Evolutionary conservation across 352 stramenopile species (phyloP).

Genomic region (Phytophthora europaea): DNA sequence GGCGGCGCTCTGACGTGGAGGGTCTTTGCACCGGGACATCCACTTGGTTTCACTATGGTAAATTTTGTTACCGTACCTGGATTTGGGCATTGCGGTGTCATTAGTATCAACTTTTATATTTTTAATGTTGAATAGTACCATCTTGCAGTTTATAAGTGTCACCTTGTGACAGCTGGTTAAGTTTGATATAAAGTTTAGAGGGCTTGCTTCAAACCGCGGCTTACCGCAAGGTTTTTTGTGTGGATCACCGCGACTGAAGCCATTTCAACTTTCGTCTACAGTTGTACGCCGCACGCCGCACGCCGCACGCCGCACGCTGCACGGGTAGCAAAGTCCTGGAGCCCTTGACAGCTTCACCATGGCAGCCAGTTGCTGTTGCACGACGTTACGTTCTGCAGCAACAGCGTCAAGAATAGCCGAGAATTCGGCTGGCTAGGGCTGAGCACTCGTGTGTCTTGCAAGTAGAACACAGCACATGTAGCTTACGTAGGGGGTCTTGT

Average conservation of each 20-base stretch:
- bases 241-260: slow-evolving; percentile 4
- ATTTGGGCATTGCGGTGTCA: background rate
- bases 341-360: background rate
- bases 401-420: background rate
- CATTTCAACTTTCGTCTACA: slow-evolving; percentile 26
- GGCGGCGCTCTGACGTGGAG: no score
- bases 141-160: no score
- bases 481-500: no score
- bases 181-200: no score
- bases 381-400: background rate
- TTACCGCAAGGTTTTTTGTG: background rate
- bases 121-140: background rate
- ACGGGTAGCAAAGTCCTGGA: no score
- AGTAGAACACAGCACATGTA: no score
- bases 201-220: no score
- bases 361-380: background rate
- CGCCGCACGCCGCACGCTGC: background rate
- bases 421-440: background rate
- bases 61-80: background rate
- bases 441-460: no score
- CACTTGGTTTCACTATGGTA: background rate
- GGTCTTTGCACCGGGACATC: no score
- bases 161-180: no score
- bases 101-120: background rate
- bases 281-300: background rate